A percentile compares a stretch with the other conserved stretches of the same genome.
phyloP scores from a whole-genome alignment of 805 yeast genomes.

The Wickerhamiella domercqiae region DNA sequence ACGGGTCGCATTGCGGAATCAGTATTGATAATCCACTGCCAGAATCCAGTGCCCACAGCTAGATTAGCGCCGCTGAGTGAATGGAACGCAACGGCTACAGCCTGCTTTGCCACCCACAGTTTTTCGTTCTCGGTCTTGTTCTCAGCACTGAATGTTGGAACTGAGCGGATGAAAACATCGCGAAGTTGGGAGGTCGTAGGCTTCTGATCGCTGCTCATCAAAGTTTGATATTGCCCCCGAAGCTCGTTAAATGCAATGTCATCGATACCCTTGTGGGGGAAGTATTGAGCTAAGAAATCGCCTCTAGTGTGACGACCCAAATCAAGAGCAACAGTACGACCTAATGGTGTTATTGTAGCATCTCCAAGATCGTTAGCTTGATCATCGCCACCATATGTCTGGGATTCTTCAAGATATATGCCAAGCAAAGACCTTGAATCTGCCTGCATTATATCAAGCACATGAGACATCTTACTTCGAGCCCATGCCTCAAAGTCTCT shows the following conservation, averaged over 20 bases:
- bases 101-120: conserved; percentile 14
- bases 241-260: not conserved
- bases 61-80: conserved; percentile 45
- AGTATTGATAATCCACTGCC: conserved; percentile 67
- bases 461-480: conserved; percentile 47
- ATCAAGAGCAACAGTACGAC: conserved; percentile 81
- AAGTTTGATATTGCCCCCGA: not conserved
- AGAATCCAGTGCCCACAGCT: conserved; percentile 52
- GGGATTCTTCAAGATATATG: conserved; percentile 37
- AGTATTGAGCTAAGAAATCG: conserved; percentile 11
- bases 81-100: conserved; percentile 45
- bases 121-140: not conserved
- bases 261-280: conserved; percentile 1
- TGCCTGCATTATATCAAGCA: conserved; percentile 43
- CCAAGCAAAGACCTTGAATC: conserved; percentile 72
- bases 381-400: conserved; percentile 23
- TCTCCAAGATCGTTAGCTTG: conserved; percentile 17
- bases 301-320: conserved; percentile 36
- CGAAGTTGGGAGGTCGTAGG: not conserved
- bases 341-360: conserved; percentile 27
- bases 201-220: not conserved
- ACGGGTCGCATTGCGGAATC: conserved; percentile 40
- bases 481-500: conserved; percentile 43
- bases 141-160: not conserved
- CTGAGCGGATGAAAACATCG: not conserved